phyloP scores from a whole-genome alignment of 768 basidiomycete genomes.

The Pleurotus ostreatus region DNA sequence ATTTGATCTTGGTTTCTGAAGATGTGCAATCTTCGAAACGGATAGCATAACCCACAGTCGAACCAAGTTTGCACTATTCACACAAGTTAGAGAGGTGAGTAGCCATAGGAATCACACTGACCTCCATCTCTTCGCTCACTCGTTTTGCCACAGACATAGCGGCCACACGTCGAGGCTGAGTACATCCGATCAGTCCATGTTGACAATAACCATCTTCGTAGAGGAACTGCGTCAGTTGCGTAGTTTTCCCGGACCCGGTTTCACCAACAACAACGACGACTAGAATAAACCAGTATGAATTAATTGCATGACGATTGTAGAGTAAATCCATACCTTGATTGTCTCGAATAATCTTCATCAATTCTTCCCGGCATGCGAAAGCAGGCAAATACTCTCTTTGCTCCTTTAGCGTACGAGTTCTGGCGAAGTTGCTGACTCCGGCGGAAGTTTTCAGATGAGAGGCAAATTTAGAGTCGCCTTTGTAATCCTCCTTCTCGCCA shows the following conservation, averaged over 20 bases:
- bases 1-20: slow-evolving; percentile 94
- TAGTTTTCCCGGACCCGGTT: slow-evolving; percentile 99
- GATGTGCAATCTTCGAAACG: slow-evolving; percentile 98
- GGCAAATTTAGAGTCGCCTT: slow-evolving; percentile 97
- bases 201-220: slow-evolving; percentile 96
- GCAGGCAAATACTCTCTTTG: slow-evolving; percentile 97
- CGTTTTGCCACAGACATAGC: slow-evolving; percentile 99
- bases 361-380: slow-evolving; percentile 93
- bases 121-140: slow-evolving; percentile 99
- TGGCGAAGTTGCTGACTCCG: slow-evolving; percentile 80
- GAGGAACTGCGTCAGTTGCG: slow-evolving; percentile 91
- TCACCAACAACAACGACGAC: slow-evolving; percentile 97
- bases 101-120: slow-evolving; percentile 26
- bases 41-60: slow-evolving; percentile 93
- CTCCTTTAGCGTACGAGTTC: slow-evolving; percentile 80
- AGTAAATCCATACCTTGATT: slow-evolving; percentile 71
- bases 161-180: slow-evolving; percentile 96
- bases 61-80: slow-evolving; percentile 78
- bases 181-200: slow-evolving; percentile 91
- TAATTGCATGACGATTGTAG: not conserved
- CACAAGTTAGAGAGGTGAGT: slow-evolving; percentile 6
- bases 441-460: slow-evolving; percentile 79
- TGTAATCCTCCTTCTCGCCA: slow-evolving; percentile 68
- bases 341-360: slow-evolving; percentile 84
- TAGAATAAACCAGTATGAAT: slow-evolving; percentile 24